phyloP scores from a whole-genome alignment of 2,329 filamentous ascomycete species.

The Didymella pinodella region DNA sequence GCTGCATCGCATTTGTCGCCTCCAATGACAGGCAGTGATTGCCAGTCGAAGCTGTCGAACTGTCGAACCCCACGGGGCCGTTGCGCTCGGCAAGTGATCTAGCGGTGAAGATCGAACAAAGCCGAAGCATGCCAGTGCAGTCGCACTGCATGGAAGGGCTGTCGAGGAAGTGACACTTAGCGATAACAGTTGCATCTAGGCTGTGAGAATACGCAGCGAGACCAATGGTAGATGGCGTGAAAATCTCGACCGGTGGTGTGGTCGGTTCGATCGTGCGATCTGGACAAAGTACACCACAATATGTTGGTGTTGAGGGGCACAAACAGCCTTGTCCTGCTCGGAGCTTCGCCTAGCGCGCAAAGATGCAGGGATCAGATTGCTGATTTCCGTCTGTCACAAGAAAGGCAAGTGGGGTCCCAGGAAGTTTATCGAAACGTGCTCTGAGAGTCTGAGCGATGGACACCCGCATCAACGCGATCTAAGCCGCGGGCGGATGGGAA shows the following conservation, averaged over 20 bases:
- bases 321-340: constrained; percentile 6
- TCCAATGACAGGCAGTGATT: constrained; percentile 5
- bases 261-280: constrained; percentile 15
- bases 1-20: constrained; percentile 12
- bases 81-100: constrained; percentile 25
- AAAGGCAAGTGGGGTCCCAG: constrained; percentile 41
- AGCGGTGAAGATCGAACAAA: constrained; percentile 37
- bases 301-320: constrained; percentile 45
- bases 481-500: constrained; percentile 13
- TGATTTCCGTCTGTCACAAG: constrained; percentile 28
- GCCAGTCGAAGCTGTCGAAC: constrained; percentile 4
- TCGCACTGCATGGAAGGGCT: constrained; percentile 23
- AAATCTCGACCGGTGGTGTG: constrained; percentile 9
- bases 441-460: constrained; percentile 15
- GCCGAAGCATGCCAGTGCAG: constrained; percentile 29
- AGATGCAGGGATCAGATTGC: constrained; percentile 32
- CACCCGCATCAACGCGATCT: constrained; percentile 12
- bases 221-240: neutral
- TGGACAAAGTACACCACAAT: neutral
- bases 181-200: neutral
- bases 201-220: neutral
- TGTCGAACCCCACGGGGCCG: constrained; percentile 25
- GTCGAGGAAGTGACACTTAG: constrained; percentile 12
- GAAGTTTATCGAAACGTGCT: constrained; percentile 27
- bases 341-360: constrained; percentile 18